Evolutionary conservation across 2,329 filamentous ascomycete genomes (phyloP).

Genomic region (Aaosphaeria pasadenensis): DNA sequence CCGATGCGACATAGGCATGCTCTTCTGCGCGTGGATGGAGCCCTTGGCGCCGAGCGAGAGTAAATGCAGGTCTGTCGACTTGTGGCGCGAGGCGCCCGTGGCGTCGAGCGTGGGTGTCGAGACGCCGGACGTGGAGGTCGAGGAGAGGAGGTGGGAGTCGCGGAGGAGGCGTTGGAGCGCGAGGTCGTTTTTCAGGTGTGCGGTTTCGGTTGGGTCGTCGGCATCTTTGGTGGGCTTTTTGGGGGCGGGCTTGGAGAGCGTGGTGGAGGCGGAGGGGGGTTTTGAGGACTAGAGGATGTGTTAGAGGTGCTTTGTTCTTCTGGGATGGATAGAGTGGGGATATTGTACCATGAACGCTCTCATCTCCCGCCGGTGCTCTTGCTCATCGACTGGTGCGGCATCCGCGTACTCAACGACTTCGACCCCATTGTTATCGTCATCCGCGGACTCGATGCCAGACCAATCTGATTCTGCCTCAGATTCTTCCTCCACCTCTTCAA

Average conservation of each 20-base stretch:
- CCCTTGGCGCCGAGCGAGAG: slow-evolving; percentile 75
- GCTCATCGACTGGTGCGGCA: slow-evolving; percentile 11
- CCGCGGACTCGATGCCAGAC: slow-evolving; percentile 59
- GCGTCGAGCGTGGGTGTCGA: slow-evolving; percentile 41
- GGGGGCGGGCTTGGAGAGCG: slow-evolving; percentile 9
- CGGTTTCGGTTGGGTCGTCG: slow-evolving; percentile 55
- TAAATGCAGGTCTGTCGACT: slow-evolving; percentile 79
- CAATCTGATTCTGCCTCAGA: slow-evolving; percentile 52
- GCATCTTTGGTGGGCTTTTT: slow-evolving; percentile 21
- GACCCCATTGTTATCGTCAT: slow-evolving; percentile 41
- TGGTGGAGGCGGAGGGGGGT: slow-evolving; percentile 42
- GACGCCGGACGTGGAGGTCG: slow-evolving; percentile 43
- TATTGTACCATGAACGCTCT: slow-evolving; percentile 72
- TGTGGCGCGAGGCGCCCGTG: slow-evolving; percentile 70
- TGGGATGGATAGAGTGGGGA: background rate
- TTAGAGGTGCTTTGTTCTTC: slow-evolving; percentile 1
- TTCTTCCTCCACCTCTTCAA: slow-evolving; percentile 26
- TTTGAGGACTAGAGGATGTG: slow-evolving; percentile 42
- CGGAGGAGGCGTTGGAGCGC: slow-evolving; percentile 85
- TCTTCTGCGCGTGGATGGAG: slow-evolving; percentile 73
- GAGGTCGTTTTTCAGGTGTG: slow-evolving; percentile 84
- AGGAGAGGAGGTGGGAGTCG: slow-evolving; percentile 82
- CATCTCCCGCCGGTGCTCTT: slow-evolving; percentile 56
- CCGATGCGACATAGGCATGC: slow-evolving; percentile 84
- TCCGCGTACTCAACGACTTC: slow-evolving; percentile 43